Evolutionary conservation across 306 rosid species (phyloP), one percentile per base, ranked within the genome.

Genomic region (Fragaria ananassa): DNA sequence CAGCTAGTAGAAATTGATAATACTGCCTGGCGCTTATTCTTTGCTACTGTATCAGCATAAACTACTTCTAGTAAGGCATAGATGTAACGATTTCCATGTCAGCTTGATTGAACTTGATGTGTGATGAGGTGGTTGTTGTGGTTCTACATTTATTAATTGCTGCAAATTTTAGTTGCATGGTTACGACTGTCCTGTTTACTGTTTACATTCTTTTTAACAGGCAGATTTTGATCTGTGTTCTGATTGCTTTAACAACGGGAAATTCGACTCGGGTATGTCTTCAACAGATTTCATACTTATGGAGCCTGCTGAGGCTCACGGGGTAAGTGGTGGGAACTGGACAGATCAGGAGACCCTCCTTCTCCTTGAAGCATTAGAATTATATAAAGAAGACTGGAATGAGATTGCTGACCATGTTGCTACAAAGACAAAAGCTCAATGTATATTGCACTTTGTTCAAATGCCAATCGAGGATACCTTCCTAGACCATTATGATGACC

Each of bases 291-390:
- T 93, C 82, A 93, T 93, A 80, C 96, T 93, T 82, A 93, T 93
- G 98, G 98, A 93, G 83, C 95, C 98, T 68, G 98, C 92, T 84
- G 97, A 88, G 87, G 94, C 80, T 84, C 92, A 81, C 9, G 93
- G 97, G 69, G 82, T 88, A 74, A 88, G 90, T 80, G 90, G 98
- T 81, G 97, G 98, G 77, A 91, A 91, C 74, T 93, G 98, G 98
- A 91, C 98, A 27, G 98, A 93, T 91, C 98, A 93, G 84, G 98
- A 93, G 85, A 93, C 98, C 21, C 97, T 93, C 66, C 91, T 93
- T 76, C 98, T 93, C 74, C 98, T 91, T 82, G 98, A 93, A 86
- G 98, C 97, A 81, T 81, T 93, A 76, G 98, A 93, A 79, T 91
- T 93, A 69, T 93, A 87, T 81, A 93, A 86, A 84, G 98, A 91